Base-by-base conservation (phyloP, 2,329 filamentous ascomycete genomes). In the Trichoderma sp. region DNA sequence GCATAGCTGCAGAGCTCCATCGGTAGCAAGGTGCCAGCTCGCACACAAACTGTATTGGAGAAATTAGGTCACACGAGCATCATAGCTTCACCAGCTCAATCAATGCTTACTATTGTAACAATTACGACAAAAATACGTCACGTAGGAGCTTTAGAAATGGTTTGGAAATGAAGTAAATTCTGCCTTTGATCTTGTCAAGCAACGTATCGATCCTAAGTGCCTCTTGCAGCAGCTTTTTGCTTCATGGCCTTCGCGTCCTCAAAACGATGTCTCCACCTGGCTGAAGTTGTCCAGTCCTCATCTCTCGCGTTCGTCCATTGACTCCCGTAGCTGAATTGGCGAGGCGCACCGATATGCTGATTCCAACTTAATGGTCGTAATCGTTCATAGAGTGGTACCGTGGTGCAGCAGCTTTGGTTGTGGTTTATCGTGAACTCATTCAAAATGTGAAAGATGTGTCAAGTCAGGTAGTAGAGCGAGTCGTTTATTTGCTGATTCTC, bases 401-500 rank as follows among this genome's bases (percentile, higher is more conserved):
- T 55, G 58, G 61, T 66, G 75, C 71, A 39, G 76, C 74, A 75
- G 75, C 76, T 74, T 75, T 73, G 73, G 43, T 72, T 66, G 66
- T 75, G 17, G 5, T 74, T 76, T 74, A 76, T 74, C 76, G 78
- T 77, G 76, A 78, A 75, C 73, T 81, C 79, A 77, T 79, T 28
- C 28, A 76, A 78, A 74, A 81, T 79, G 82, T 81, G 77, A 77
- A 77, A 82, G 83, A 84, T 84, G 81, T 77, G 82, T 84, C 81
- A 78, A 84, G 84, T 83, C 83, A 87, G 88, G 86, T 86, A 84
- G 84, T 83, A 84, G 84, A 82, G 85, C 83, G 86, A 88, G 84
- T 82, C 83, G 87, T 88, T 91, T 91, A 91, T 86, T 91, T 91
- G 85, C 89, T 91, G 53, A 15, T 9, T 20, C 47, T 8, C 13